Base-by-base conservation (phyloP, 495 filamentous ascomycete genomes). In the Neurospora sp. region DNA sequence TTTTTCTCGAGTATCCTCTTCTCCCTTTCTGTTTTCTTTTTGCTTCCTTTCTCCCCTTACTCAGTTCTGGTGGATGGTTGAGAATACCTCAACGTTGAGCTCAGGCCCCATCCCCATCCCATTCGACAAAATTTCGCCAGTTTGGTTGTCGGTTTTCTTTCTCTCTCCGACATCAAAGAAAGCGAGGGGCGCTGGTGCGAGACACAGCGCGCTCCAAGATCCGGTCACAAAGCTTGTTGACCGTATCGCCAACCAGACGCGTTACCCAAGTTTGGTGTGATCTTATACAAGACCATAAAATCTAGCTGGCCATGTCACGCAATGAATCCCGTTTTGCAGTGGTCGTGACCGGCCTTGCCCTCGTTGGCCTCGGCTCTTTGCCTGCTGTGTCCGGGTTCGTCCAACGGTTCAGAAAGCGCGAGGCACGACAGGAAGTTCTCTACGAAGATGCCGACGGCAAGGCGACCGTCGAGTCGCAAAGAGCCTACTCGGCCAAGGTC, bases 381-480 rank as follows among this genome's bases (percentile, higher is more conserved):
- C 83, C 83, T 20, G 81, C 83, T 4, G 70, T 76, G 16, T 70
- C 80, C 42, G 76, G 76, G 70, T 70, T 82, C 27, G 69, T 76
- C 22, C 68, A 73, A 31, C 79, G 77, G 44, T 53, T 83, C 27
- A 74, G 75, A 65, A 79, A 73, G 22, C 79, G 78, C 71, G 78
- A 77, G 38, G 75, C 75, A 10, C 83, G 78, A 70, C 76, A 78
- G 42, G 81, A 82, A 1, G 73, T 83, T 6, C 27, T 65, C 7
- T 92, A 91, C 73, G 83, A 89, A 77, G 90, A 92, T 78, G 81
- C 84, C 74, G 90, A 92, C 79, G 90, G 90, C 71, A 79, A 82
- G 74, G 88, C 89, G 40, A 89, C 86, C 0, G 81, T 84, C 61
- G 85, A 89, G 74, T 86, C 88, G 6, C 74, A 87, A 74, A 83